Percentiles rank a stretch among this genome's conserved stretches.
phyloP scores from a whole-genome alignment of 495 filamentous ascomycete genomes.

The Rusavskia elegans region DNA sequence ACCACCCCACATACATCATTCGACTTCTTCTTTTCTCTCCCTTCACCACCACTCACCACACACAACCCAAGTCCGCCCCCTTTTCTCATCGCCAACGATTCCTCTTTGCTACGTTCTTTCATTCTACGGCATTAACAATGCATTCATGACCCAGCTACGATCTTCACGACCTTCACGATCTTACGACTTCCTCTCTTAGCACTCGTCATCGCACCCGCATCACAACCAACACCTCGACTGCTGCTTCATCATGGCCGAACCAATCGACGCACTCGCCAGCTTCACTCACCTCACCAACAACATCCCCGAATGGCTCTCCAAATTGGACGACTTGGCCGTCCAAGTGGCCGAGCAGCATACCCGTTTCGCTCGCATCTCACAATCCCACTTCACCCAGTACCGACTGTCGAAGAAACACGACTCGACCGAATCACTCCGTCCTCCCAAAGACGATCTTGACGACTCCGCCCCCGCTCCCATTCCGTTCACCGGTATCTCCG shows the following conservation, averaged over 20 bases:
- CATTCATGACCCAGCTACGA: slow-evolving; percentile 7
- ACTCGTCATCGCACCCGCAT: background rate
- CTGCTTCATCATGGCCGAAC: slow-evolving; percentile 4
- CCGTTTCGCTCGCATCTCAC: slow-evolving; percentile 38
- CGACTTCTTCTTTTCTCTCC: too few relatives aligned
- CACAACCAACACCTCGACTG: background rate
- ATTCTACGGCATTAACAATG: background rate
- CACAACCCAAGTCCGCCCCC: too few relatives aligned
- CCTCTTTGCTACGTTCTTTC: background rate
- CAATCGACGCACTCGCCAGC: slow-evolving; percentile 48
- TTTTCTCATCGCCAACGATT: too few relatives aligned
- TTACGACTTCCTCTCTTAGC: background rate
- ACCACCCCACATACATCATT: too few relatives aligned
- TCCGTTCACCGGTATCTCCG: background rate
- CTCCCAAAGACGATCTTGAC: slow-evolving; percentile 28
- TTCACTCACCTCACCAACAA: slow-evolving; percentile 39
- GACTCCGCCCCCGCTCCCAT: slow-evolving; percentile 6
- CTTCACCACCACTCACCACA: too few relatives aligned
- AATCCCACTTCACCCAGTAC: slow-evolving; percentile 10
- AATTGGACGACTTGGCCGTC: slow-evolving; percentile 49
- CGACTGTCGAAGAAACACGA: slow-evolving; percentile 37
- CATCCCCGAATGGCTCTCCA: slow-evolving; percentile 51
- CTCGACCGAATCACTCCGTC: slow-evolving; percentile 46
- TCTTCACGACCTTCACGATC: slow-evolving; percentile 3
- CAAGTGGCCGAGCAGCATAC: slow-evolving; percentile 54